Evolutionary conservation across 192 early-diverging fungal species (phyloP).

Genomic region (Coemansia sp.): DNA sequence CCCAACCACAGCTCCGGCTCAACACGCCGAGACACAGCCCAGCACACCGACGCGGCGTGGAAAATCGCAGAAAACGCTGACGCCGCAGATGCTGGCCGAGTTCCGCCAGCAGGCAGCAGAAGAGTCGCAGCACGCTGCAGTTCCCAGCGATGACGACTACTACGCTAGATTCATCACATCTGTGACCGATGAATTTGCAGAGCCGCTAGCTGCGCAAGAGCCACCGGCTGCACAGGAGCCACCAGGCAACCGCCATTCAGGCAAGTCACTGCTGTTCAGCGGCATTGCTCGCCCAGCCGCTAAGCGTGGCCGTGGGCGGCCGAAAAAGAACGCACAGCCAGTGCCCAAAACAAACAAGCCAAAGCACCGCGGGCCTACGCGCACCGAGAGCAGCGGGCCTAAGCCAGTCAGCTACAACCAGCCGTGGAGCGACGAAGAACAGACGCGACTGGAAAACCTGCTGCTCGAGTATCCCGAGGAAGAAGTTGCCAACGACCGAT

Average conservation of each 20-base stretch:
- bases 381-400: conserved; percentile 23
- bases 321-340: conserved; percentile 1
- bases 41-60: conserved; percentile 30
- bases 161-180: conserved; percentile 12
- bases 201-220: neutral
- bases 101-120: conserved; percentile 32
- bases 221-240: conserved; percentile 13
- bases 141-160: conserved; percentile 19
- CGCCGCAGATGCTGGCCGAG: conserved; percentile 44
- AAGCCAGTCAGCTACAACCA: conserved; percentile 61
- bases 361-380: conserved; percentile 10
- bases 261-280: conserved; percentile 17
- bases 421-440: conserved; percentile 72
- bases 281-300: neutral
- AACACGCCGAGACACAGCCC: conserved; percentile 21
- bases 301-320: conserved; percentile 10
- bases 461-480: conserved; percentile 67
- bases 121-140: neutral
- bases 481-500: conserved; percentile 63
- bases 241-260: conserved; percentile 12
- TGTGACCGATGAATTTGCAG: neutral
- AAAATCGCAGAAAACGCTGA: conserved; percentile 43
- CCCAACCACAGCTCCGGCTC: neutral
- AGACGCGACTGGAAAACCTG: conserved; percentile 58
- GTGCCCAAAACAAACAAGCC: neutral